These are phyloP conservation scores for Hypoxylon rickii DNA, from an alignment of 495 filamentous ascomycete genomes.

Conservation along the genomic window DNA sequence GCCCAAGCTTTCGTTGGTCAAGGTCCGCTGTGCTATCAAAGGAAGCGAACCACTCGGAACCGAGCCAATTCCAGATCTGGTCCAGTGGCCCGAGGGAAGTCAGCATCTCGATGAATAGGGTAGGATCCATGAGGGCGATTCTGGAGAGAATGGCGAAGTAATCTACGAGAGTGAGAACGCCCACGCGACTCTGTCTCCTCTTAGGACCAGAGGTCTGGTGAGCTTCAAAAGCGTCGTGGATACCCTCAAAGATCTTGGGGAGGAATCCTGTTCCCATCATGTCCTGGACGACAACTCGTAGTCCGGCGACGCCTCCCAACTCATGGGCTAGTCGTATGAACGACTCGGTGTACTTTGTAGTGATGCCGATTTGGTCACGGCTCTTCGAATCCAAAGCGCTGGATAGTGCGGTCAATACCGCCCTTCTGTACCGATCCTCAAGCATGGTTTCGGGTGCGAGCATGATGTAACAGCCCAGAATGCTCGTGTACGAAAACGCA, in stretches of 20 bases:
- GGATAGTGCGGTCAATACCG: slow-evolving; percentile 61
- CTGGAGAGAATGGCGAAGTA: slow-evolving; percentile 85
- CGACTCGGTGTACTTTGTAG: slow-evolving; percentile 70
- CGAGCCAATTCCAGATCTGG: slow-evolving; percentile 71
- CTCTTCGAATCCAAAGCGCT: slow-evolving; percentile 63
- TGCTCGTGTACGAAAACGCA: slow-evolving; percentile 62
- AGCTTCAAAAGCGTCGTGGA: slow-evolving; percentile 72
- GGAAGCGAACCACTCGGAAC: slow-evolving; percentile 85
- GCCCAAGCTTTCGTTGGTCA: slow-evolving; percentile 77
- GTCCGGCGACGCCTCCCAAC: slow-evolving; percentile 67
- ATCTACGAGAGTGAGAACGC: slow-evolving; percentile 73
- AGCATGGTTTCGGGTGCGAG: slow-evolving; percentile 79
- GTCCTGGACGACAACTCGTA: slow-evolving; percentile 67
- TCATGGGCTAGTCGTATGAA: slow-evolving; percentile 71
- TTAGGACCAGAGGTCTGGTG: slow-evolving; percentile 80
- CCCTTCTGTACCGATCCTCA: slow-evolving; percentile 61
- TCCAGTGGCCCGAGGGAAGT: slow-evolving; percentile 44
- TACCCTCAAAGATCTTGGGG: slow-evolving; percentile 65
- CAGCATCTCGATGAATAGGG: slow-evolving; percentile 65
- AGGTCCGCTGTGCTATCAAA: slow-evolving; percentile 80
- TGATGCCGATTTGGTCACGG: slow-evolving; percentile 65
- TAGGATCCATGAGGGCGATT: slow-evolving; percentile 70
- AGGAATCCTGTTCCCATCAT: slow-evolving; percentile 72
- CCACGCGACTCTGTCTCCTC: slow-evolving; percentile 62
- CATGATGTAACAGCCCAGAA: slow-evolving; percentile 78